A percentile compares a stretch with the other conserved stretches of the same genome.
Evolutionary conservation across 805 yeast genomes (phyloP).

Genomic region (Priceomyces carsonii): DNA sequence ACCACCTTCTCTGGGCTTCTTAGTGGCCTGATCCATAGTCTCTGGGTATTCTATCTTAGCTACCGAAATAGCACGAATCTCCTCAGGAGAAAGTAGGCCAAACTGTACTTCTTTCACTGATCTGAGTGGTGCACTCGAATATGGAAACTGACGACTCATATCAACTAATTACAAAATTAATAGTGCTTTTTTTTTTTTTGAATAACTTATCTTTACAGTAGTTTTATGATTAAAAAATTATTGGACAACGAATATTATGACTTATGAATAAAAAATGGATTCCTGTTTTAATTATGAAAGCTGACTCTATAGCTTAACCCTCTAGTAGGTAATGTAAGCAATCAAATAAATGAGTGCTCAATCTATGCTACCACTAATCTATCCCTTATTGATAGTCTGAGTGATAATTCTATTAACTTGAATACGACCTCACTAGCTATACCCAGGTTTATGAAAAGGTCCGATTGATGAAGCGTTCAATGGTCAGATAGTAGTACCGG

Average conservation of each 20-base stretch:
- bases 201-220: constrained; percentile 3
- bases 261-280: neutral
- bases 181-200: constrained; percentile 1
- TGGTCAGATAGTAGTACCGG: neutral
- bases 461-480: constrained; percentile 5
- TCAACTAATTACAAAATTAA: constrained; percentile 1
- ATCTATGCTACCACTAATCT: constrained; percentile 3
- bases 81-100: constrained; percentile 97
- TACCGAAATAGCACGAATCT: constrained; percentile 91
- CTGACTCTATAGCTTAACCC: constrained; percentile 6
- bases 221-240: constrained; percentile 1
- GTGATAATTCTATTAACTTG: too few relatives aligned
- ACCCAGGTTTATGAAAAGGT: constrained; percentile 7
- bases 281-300: neutral
- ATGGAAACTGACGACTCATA: constrained; percentile 67
- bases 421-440: constrained; percentile 6
- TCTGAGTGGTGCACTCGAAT: constrained; percentile 97
- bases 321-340: constrained; percentile 15
- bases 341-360: constrained; percentile 36
- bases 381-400: constrained; percentile 2
- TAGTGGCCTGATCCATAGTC: constrained; percentile 98
- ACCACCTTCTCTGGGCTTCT: constrained; percentile 95
- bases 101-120: constrained; percentile 98
- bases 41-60: constrained; percentile 98
- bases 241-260: constrained; percentile 2